Evolutionary conservation across 176 grass and related monocot species (phyloP).

Genomic region (Rhipidocladum racemiflorum): DNA sequence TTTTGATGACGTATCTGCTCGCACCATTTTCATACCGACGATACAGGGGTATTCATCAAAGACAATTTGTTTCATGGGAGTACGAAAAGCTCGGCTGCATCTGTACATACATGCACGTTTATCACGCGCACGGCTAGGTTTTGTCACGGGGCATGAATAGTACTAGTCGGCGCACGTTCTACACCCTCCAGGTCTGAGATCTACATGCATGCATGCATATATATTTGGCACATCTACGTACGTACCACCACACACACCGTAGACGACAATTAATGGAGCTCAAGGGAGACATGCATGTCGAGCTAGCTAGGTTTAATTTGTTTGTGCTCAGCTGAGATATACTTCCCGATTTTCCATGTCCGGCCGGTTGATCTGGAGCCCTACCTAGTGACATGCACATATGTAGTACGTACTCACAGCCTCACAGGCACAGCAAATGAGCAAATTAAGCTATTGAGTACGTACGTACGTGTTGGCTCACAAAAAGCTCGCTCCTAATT

Average conservation of each 20-base stretch:
- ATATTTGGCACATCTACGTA: not conserved
- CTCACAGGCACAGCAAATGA: too few relatives aligned
- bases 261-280: not conserved
- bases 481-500: not conserved
- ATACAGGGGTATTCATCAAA: too few relatives aligned
- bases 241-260: not conserved
- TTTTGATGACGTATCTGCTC: too few relatives aligned
- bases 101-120: too few relatives aligned
- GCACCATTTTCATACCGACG: too few relatives aligned
- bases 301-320: too few relatives aligned
- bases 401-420: not conserved
- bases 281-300: not conserved
- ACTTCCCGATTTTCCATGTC: not conserved
- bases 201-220: not conserved
- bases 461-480: not conserved
- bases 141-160: not conserved
- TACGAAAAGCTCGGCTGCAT: too few relatives aligned
- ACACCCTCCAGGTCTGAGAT: not conserved
- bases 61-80: too few relatives aligned
- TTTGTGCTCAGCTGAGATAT: not conserved
- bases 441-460: not conserved
- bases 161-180: not conserved
- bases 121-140: not conserved
- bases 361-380: not conserved
- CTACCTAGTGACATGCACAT: not conserved